Base-by-base conservation (phyloP, 2,329 filamentous ascomycete genomes). In the Pseudogymnoascus sp. region DNA sequence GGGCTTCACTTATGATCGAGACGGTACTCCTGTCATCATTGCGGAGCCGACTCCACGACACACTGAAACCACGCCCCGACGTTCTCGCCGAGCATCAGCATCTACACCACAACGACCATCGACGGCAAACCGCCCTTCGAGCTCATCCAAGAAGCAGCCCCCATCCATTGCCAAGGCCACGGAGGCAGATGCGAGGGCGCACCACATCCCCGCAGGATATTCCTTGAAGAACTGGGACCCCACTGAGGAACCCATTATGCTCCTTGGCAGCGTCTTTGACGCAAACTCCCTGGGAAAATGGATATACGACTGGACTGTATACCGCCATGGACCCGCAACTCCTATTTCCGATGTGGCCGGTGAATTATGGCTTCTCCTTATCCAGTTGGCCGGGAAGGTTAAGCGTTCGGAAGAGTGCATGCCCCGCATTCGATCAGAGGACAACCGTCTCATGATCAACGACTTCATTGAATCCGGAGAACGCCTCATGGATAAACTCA, bases 301-400 rank as follows among this genome's bases (percentile, higher is more conserved):
- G 95, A 96, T 99, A 73, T 99, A 96, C 77, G 95, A 97, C 82
- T 99, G 95, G 95, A 97, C 95, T 17, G 91, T 97, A 67, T 96
- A 91, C 79, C 88, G 89, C 74, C 88, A 96, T 69, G 91, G 91
- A 38, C 85, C 91, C 13, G 84, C 85, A 42, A 91, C 89, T 10
- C 90, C 92, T 60, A 90, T 97, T 72, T 86, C 92, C 62, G 92
- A 97, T 68, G 88, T 96, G 76, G 93, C 95, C 2, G 95, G 93
- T 69, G 93, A 97, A 72, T 82, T 99, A 62, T 99, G 95, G 95
- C 83, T 97, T 23, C 83, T 97, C 59, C 84, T 97, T 64, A 97
- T 97, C 75, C 90, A 97, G 77, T 82, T 97, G 53, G 89, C 92
- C 13, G 92, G 91, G 74, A 97, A 97, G 80, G 85, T 97, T 76